Percentiles rank a stretch among this genome's conserved stretches.
phyloP scores from a whole-genome alignment of 176 grass and related monocot genomes.

The Areca catechu region DNA sequence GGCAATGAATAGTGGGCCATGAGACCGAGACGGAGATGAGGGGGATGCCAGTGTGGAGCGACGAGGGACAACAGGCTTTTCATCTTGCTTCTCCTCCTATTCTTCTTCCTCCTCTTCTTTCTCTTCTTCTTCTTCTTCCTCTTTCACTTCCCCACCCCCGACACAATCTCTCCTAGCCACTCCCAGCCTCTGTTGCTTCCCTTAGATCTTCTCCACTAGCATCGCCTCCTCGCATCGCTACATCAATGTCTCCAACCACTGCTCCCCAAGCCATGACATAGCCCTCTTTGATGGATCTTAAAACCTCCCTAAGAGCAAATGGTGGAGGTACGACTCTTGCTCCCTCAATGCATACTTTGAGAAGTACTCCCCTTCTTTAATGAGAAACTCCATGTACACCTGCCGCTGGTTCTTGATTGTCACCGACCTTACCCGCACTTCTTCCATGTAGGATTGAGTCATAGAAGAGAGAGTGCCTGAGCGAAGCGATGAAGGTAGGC shows the following conservation, averaged over 20 bases:
- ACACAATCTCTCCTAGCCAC: conserved; percentile 65
- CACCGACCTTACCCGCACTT: conserved; percentile 13
- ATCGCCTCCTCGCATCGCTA: conserved; percentile 58
- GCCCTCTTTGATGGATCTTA: conserved; percentile 58
- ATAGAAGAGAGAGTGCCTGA: too few species aligned
- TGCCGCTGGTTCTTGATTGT: conserved; percentile 62
- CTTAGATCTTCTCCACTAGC: conserved; percentile 67
- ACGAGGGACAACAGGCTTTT: too few species aligned
- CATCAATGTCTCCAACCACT: conserved; percentile 80
- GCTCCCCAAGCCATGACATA: conserved; percentile 62
- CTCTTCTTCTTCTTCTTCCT: conserved; percentile 11
- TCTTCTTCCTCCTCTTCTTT: too few species aligned
- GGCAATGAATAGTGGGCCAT: too few species aligned
- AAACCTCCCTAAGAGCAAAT: conserved; percentile 66
- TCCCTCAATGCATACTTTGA: conserved; percentile 88
- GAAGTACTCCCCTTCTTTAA: conserved; percentile 65
- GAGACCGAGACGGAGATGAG: too few species aligned
- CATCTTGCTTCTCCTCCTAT: conserved; percentile 19
- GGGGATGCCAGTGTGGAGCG: too few species aligned
- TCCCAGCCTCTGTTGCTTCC: too few species aligned
- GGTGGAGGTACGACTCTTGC: conserved; percentile 76
- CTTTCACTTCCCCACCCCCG: conserved; percentile 22
- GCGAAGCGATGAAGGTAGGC: too few species aligned
- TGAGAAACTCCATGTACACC: conserved; percentile 57
- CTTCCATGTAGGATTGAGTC: too few species aligned